Percentiles rank a stretch among this genome's conserved stretches.
Evolutionary conservation across 805 yeast genomes (phyloP).

Genomic region (Candida schatavii): DNA sequence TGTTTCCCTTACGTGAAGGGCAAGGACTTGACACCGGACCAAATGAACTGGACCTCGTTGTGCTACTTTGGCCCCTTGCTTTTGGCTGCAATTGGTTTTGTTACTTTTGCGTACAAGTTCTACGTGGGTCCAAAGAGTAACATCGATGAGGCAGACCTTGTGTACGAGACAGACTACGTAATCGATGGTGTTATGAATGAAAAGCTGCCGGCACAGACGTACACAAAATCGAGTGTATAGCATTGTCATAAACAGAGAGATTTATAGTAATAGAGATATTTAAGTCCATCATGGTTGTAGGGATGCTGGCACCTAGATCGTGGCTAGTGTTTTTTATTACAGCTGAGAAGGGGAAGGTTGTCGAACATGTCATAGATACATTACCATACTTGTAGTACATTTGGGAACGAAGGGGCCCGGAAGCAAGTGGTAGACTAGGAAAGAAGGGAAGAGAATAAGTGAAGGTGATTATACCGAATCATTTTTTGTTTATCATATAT

Average conservation of each 20-base stretch:
- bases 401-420: too few relatives aligned
- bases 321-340: too few relatives aligned
- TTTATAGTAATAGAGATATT: neutral
- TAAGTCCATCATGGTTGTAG: too few relatives aligned
- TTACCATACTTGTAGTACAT: too few relatives aligned
- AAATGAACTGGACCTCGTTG: conserved; percentile 64
- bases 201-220: neutral
- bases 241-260: too few relatives aligned
- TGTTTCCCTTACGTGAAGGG: conserved; percentile 50
- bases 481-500: too few relatives aligned
- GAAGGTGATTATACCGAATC: too few relatives aligned
- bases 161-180: conserved; percentile 16
- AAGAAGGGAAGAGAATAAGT: too few relatives aligned
- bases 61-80: conserved; percentile 62
- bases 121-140: conserved; percentile 61
- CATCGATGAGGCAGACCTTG: conserved; percentile 34
- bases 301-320: too few relatives aligned
- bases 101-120: conserved; percentile 54
- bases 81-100: conserved; percentile 48
- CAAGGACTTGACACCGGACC: conserved; percentile 31
- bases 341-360: too few relatives aligned
- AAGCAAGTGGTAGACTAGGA: too few relatives aligned
- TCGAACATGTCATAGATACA: too few relatives aligned
- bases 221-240: neutral
- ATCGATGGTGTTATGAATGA: conserved; percentile 1